A percentile compares a stretch with the other conserved stretches of the same genome.
phyloP scores from a whole-genome alignment of 768 basidiomycete species.

The Agaricus subrufescens region DNA sequence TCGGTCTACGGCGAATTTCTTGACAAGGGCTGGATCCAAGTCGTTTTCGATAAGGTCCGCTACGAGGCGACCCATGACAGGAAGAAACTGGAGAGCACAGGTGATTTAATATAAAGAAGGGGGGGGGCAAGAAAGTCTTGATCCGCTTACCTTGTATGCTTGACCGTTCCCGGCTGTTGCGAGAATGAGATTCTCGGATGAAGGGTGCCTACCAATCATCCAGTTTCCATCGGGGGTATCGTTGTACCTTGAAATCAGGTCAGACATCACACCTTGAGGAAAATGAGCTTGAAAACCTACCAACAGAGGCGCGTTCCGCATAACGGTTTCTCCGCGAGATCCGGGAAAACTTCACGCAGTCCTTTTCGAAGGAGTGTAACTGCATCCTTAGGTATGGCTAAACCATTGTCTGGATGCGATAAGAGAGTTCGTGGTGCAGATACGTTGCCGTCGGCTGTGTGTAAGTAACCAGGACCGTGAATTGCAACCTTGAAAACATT shows the following conservation, averaged over 20 bases:
- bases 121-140: background rate
- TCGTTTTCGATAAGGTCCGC: constrained; percentile 66
- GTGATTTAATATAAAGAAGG: background rate
- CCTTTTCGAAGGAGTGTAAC: constrained; percentile 45
- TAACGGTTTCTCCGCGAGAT: constrained; percentile 70
- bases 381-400: constrained; percentile 60
- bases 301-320: constrained; percentile 80
- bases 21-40: constrained; percentile 43
- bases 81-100: constrained; percentile 65
- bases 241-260: constrained; percentile 62
- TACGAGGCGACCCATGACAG: constrained; percentile 75
- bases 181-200: constrained; percentile 57
- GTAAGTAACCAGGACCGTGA: constrained; percentile 70
- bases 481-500: constrained; percentile 76
- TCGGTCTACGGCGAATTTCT: constrained; percentile 65
- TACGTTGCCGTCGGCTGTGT: constrained; percentile 36
- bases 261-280: background rate
- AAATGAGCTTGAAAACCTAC: constrained; percentile 35
- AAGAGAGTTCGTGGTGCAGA: constrained; percentile 77
- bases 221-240: constrained; percentile 86
- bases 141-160: constrained; percentile 65
- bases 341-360: constrained; percentile 65
- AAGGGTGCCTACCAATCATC: constrained; percentile 73
- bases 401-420: constrained; percentile 52
- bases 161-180: constrained; percentile 91